Base-by-base conservation (phyloP, 2,329 filamentous ascomycete genomes). In the Amphichorda felina region DNA sequence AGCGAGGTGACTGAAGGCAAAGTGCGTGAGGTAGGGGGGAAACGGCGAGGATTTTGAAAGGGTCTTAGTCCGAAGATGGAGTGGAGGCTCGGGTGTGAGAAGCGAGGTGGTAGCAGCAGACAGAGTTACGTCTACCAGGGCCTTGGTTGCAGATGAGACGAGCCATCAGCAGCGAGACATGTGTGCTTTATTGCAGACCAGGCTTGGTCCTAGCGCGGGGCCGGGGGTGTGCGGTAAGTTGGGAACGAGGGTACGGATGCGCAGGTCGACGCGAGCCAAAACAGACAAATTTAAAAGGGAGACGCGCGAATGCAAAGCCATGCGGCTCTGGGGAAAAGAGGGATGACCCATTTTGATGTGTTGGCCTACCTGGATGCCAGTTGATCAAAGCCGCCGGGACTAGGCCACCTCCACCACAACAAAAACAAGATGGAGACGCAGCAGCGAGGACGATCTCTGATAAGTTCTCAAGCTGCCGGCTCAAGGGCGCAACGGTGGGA, bases 301-400 rank as follows among this genome's bases (percentile, higher is more conserved):
- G 6, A 24, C 6, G 21, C 21, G 21, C 21, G 21, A 10, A 24
- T 24, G 21, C 21, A 10, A n/a, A 55, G 19, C 18, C 43, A 34
- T 38, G 37, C 33, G 36, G 36, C 36, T 38, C 36, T 34, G 16
- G 29, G 24, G 25, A 44, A 47, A 50, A 70, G 60, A 70, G 70
- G 74, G 72, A n/a, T 72, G 72, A 75, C 72, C 73, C 72, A 74
- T 24, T 75, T 67, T 83, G 84, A 87, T 93, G 86, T 82, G 85
- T 71, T 93, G 86, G 85, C 85, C 79, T 79, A 67, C 69, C 70
- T 80, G 70, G 70, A 76, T 73, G 73, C 83, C 83, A 89, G 79
- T 88, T 77, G 71, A 78, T 75, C 66, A 67, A 68, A 71, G 62
- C 60, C 63, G 66, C 64, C 68, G 50, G 33, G 64, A 69, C 70